phyloP scores from a whole-genome alignment of 768 basidiomycete species.

The Tephrocybe sp. region DNA sequence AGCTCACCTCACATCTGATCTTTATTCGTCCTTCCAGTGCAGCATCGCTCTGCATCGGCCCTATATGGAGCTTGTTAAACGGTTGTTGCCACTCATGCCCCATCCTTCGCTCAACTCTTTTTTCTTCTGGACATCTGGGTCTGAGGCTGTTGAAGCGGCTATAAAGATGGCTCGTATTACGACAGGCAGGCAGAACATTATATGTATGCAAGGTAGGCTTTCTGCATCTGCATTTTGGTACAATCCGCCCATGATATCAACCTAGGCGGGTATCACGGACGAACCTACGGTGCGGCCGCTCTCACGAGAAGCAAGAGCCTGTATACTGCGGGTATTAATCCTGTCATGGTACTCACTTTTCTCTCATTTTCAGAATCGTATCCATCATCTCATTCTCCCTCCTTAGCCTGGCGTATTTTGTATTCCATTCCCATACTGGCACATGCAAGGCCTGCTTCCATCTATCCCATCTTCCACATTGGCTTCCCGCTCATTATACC shows the following conservation, averaged over 20 bases:
- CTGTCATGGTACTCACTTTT: conserved; percentile 64
- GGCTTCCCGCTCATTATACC: conserved; percentile 64
- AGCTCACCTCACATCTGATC: background rate
- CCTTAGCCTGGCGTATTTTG: conserved; percentile 77
- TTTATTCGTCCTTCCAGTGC: conserved; percentile 44
- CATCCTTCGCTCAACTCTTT: conserved; percentile 87
- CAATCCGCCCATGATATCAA: background rate
- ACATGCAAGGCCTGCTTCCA: conserved; percentile 62
- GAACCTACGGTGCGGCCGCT: conserved; percentile 90
- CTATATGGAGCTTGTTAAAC: conserved; percentile 85
- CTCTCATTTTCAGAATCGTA: background rate
- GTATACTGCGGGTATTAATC: conserved; percentile 74
- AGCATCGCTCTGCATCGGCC: conserved; percentile 86
- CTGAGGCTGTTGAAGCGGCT: conserved; percentile 87
- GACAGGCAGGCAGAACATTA: conserved; percentile 84
- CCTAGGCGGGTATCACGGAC: conserved; percentile 81
- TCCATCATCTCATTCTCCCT: background rate
- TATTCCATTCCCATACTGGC: conserved; percentile 90
- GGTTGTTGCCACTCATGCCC: conserved; percentile 85
- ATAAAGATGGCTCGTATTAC: conserved; percentile 80
- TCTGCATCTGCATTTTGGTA: background rate
- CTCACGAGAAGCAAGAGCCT: conserved; percentile 92
- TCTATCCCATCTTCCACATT: conserved; percentile 57
- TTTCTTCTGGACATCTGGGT: conserved; percentile 96
- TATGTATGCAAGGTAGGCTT: conserved; percentile 76